Evolutionary conservation across 2,329 filamentous ascomycete genomes (phyloP).

Genomic region (Pezicula neosporulosa): DNA sequence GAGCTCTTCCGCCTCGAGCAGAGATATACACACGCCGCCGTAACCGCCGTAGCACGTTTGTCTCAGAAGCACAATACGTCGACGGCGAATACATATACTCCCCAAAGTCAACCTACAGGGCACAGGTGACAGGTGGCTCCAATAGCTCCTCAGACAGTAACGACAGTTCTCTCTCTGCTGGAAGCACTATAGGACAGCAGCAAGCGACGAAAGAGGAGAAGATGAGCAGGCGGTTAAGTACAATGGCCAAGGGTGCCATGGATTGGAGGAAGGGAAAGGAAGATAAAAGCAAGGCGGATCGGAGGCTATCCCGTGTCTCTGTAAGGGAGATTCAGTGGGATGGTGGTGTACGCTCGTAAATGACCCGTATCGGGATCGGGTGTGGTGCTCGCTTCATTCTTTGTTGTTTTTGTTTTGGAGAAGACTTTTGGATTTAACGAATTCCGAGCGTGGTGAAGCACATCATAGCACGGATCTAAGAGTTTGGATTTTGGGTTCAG

Average conservation of each 20-base stretch:
- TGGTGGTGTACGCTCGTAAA: background rate
- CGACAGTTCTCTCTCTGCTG: background rate
- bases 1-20: conserved; percentile 95
- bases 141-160: conserved; percentile 16
- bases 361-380: no score
- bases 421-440: no score
- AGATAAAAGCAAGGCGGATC: background rate
- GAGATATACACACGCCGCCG: conserved; percentile 91
- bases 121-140: conserved; percentile 27
- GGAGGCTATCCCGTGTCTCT: background rate
- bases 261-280: conserved; percentile 14
- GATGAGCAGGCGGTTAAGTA: conserved; percentile 15
- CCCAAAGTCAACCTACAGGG: conserved; percentile 36
- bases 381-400: no score
- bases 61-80: conserved; percentile 85
- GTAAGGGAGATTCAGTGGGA: background rate
- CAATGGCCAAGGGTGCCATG: conserved; percentile 21
- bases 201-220: conserved; percentile 1
- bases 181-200: conserved; percentile 6
- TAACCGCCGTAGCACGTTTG: conserved; percentile 80
- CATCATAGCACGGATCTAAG: no score
- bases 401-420: no score
- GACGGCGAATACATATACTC: conserved; percentile 93
- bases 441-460: no score
- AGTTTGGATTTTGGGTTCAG: no score